phyloP scores from a whole-genome alignment of 176 grass and related monocot genomes.

The Eleusine indica region DNA sequence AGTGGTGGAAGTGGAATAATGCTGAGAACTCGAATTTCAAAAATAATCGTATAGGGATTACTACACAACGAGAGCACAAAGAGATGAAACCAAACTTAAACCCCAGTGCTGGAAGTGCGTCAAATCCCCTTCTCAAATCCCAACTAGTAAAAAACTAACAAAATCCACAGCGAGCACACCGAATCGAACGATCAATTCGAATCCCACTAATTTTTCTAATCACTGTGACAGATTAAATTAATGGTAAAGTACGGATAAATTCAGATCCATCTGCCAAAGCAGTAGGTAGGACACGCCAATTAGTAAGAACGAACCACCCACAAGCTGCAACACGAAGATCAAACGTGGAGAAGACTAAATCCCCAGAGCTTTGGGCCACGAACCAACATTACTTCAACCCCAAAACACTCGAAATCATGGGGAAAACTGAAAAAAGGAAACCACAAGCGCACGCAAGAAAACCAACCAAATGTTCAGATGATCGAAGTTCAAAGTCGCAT shows the following conservation, averaged over 20 bases:
- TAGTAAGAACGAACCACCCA: not conserved
- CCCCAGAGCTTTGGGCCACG: not conserved
- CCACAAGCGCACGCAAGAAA: slow-evolving; percentile 15
- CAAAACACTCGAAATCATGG: not conserved
- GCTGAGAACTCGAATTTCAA: slow-evolving; percentile 9
- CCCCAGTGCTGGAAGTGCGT: not conserved
- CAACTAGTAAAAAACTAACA: not conserved
- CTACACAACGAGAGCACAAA: not conserved
- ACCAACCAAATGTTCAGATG: not conserved
- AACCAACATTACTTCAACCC: not conserved
- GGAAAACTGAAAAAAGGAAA: not conserved
- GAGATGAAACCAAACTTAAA: not conserved
- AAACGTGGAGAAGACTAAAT: not conserved
- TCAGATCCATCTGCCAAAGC: not conserved
- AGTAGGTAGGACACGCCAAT: not conserved
- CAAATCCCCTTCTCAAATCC: not conserved
- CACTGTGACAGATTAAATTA: not conserved
- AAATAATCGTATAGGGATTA: not conserved
- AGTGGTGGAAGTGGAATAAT: slow-evolving; percentile 48
- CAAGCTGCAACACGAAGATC: not conserved
- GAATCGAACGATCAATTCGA: not conserved
- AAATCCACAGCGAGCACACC: not conserved
- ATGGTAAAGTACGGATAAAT: not conserved
- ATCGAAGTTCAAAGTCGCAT: not conserved
- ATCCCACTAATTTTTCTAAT: not conserved